Evolutionary conservation across 176 grass and related monocot species (phyloP), one percentile per base, ranked within the genome.

Genomic region (Ensete ventricosum): DNA sequence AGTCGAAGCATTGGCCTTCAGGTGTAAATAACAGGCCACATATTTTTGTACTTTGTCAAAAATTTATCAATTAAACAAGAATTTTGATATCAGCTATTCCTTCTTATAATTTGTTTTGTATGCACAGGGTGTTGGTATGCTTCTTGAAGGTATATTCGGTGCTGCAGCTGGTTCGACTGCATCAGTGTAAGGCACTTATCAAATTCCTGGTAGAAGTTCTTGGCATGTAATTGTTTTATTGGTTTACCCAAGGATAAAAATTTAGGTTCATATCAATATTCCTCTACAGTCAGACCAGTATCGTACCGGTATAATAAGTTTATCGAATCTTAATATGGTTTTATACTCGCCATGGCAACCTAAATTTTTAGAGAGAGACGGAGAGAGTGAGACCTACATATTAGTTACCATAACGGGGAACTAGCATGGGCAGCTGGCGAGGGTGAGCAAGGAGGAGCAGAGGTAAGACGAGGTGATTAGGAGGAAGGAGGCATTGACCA

Each of bases 1-100:
- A 89, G 84, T 82, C 82, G 95, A 81, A 99, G 96, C 73, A 50
- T 99, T 66, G 96, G 96, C 69, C 85, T 91, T 77, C 96, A 99
- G 91, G 96, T 95, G 43, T 54, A 14, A 72, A 81, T 54, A n/a
- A 71, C 51, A 60, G 69, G 64, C 5, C 62, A 54, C 55, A 57
- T 63, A 73, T 52, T 77, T 24, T 81, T 83, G 11, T 58, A 53
- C 54, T 80, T 69, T 62, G 34, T 79, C 3, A 50, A 16, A 54
- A 27, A 23, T 11, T 57, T 14, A 58, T 34, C 21, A 12, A 54
- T 75, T 14, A 17, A 59, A 60, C 9, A 75, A 20, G 69, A 52
- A 51, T 48, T 71, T 8, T 52, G 1, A 8, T 70, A 11, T 48
- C 13, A 16, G 26, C 34, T 25, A 29, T 29, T 69, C 25, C 14